phyloP scores from a whole-genome alignment of 176 grass and related monocot genomes.

The Neostapfia colusana region DNA sequence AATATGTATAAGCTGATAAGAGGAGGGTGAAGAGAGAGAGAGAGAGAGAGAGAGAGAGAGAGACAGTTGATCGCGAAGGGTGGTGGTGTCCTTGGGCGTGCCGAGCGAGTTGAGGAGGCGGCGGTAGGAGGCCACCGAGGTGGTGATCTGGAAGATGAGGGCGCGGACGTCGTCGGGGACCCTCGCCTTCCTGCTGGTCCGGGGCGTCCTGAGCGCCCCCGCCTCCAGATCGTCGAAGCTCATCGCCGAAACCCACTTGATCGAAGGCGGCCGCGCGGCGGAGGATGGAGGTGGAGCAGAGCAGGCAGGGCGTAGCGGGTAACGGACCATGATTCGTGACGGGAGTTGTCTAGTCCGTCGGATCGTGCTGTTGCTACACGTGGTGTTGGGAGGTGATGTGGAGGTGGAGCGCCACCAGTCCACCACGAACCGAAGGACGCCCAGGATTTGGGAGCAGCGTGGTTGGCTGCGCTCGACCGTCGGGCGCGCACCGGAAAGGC shows the following conservation, averaged over 20 bases:
- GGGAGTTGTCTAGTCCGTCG: conserved; percentile 36
- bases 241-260: conserved; percentile 46
- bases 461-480: background rate
- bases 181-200: conserved; percentile 24
- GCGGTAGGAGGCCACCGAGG: conserved; percentile 77
- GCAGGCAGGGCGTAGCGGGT: background rate
- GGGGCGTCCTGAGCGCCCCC: conserved; percentile 53
- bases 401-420: conserved; percentile 22
- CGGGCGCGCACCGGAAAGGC: background rate
- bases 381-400: conserved; percentile 21
- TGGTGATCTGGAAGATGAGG: conserved; percentile 87
- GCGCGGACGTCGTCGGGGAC: conserved; percentile 48
- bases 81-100: conserved; percentile 78
- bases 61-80: conserved; percentile 83
- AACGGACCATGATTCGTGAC: no score
- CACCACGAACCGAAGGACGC: conserved; percentile 25
- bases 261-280: background rate
- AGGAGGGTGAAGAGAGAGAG: conserved; percentile 26
- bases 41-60: conserved; percentile 14
- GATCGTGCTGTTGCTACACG: conserved; percentile 33
- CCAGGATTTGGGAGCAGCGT: conserved; percentile 8
- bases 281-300: conserved; percentile 9
- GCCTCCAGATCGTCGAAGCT: conserved; percentile 97
- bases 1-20: background rate
- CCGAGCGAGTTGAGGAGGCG: conserved; percentile 92